Evolutionary conservation across 345 rosid genomes (phyloP), one percentile per base, ranked within the genome.

Genomic region (Aquilaria malaccensis): DNA sequence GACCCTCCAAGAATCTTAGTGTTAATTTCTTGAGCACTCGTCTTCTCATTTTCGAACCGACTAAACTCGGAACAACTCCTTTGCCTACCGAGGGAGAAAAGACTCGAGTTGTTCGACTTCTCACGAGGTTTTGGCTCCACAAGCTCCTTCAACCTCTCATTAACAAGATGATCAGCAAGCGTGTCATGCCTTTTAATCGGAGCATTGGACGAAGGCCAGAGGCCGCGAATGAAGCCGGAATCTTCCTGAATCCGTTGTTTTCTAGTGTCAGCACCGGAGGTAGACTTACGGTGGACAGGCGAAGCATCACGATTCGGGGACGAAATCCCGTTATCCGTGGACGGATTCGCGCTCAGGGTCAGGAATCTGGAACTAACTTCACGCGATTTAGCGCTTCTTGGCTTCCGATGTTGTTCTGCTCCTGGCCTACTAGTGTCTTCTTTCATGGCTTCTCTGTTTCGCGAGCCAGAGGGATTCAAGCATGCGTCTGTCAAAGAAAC

Each of bases 331-430:
- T 69, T 61, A 45, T 70, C 75, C 6, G 69, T 77, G 12, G 82
- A 60, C 47, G 76, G 60, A 13, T 45, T 54, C 13, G 83, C 43
- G 45, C 70, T 45, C 0, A 37, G 84, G 30, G 84, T 78, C 52
- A 88, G 82, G 64, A 77, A 88, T 37, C 89, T 81, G 1, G 98
- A 91, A 67, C 84, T 67, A 13, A 86, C 85, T 69, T 77, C 82
- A 1, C 90, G 80, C 47, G 86, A 75, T 67, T 74, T 86, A 15
- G 73, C 66, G 56, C 74, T 79, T 68, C 77, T 67, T 31, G 77
- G 71, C 64, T 79, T 84, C 54, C 66, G 45, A 54, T 70, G 56
- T 45, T 71, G 85, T 33, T 80, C 79, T 13, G 68, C 49, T 33
- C 47, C 46, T 9, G 62, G 11, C 14, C 52, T 15, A 46, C 76